Evolutionary conservation across 2,329 filamentous ascomycete species (phyloP), one percentile per base, ranked within the genome.

Genomic region (Ceratocystis albifundus): DNA sequence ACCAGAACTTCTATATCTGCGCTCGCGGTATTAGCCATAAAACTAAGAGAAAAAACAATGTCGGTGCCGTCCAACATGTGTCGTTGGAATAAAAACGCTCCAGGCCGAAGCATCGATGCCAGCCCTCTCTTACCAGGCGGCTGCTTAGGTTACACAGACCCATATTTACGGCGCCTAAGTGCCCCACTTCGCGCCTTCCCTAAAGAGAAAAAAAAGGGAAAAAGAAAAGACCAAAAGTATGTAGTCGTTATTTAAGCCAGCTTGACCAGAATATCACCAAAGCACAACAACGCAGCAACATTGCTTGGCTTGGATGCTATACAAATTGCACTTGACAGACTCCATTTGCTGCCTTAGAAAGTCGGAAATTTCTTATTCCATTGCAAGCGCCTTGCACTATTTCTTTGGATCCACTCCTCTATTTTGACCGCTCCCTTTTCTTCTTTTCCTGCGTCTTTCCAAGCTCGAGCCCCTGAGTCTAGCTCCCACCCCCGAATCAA

Each of bases 1-100:
- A 84, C 77, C 57, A 85, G 75, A 57, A 84, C 81, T 73, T 85
- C 82, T 64, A 78, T 75, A 67, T 79, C 74, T n/a, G 62, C 30
- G 12, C 36, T 4, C 36, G 36, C 15, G 25, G 62, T 64, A 3
- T 61, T 5, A n/a, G 48, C 10, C 22, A 55, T 55, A 44, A 46
- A 3, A n/a, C 1, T n/a, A 50, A 61, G 4, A n/a, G 22, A 0
- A 32, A 53, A 22, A 28, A 50, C 1, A 28, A 44, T 3, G 28
- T 7, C 12, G 36, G 5, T 2, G 8, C 1, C 17, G 17, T 53
- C 4, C 22, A 15, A 28, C 5, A 20, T 28, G 48, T 53, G 48
- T 53, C 48, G 48, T 53, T 53, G 48, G 48, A 53, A 53, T 53
- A 53, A 15, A 53, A 53, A 12, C 15, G 22, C 48, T 53, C 48